phyloP scores from a whole-genome alignment of 345 rosid species.

The Syzygium grande region DNA sequence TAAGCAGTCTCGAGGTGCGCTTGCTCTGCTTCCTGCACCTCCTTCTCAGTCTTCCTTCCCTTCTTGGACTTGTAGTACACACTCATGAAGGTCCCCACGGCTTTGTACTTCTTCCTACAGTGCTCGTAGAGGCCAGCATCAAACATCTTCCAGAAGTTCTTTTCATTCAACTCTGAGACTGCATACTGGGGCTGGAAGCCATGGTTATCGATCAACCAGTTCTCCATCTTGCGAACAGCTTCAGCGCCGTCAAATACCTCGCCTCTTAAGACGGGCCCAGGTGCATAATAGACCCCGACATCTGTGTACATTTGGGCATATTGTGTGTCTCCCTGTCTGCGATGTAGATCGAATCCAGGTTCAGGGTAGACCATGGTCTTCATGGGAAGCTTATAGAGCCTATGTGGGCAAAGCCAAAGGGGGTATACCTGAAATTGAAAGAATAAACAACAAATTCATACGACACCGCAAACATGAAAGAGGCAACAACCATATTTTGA shows the following conservation, averaged over 20 bases:
- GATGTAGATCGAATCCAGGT: conserved; percentile 85
- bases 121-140: conserved; percentile 79
- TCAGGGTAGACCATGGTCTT: conserved; percentile 93
- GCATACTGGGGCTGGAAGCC: conserved; percentile 97
- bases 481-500: background rate
- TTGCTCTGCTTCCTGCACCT: conserved; percentile 91
- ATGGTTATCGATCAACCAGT: conserved; percentile 89
- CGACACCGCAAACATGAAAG: background rate
- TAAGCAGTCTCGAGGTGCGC: conserved; percentile 72
- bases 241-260: conserved; percentile 81
- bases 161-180: conserved; percentile 84
- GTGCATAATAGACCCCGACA: conserved; percentile 91
- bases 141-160: conserved; percentile 97
- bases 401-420: conserved; percentile 94
- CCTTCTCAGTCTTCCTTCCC: conserved; percentile 98
- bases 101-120: conserved; percentile 77
- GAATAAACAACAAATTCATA: background rate
- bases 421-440: conserved; percentile 63
- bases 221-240: conserved; percentile 84
- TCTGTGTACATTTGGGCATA: conserved; percentile 98
- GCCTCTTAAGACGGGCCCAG: conserved; percentile 88
- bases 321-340: conserved; percentile 80
- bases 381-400: conserved; percentile 76
- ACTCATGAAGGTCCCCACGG: conserved; percentile 96
- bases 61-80: conserved; percentile 97